Percentiles rank a stretch among this genome's conserved stretches.
Evolutionary conservation across 495 filamentous ascomycete genomes (phyloP).

Genomic region (Echria macrotheca): DNA sequence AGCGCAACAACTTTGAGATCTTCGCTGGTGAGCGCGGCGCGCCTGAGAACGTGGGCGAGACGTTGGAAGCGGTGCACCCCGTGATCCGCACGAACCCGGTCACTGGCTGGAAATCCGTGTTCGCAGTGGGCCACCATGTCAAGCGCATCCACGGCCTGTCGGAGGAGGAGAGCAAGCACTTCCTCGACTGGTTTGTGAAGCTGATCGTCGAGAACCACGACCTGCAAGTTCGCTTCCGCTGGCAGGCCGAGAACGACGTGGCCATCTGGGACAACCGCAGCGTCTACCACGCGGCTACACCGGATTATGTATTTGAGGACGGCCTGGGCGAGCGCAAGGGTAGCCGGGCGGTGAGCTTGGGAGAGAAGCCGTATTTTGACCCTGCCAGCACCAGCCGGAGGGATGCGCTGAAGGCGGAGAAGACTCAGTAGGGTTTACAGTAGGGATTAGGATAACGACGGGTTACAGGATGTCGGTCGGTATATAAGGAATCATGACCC

Average conservation of each 20-base stretch:
- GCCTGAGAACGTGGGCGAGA: constrained; percentile 61
- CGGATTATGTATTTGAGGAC: constrained; percentile 54
- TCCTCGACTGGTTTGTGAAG: constrained; percentile 58
- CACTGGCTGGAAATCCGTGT: constrained; percentile 73
- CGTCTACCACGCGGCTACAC: constrained; percentile 65
- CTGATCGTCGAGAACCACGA: constrained; percentile 75
- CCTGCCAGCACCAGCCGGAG: constrained; percentile 52
- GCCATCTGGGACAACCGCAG: constrained; percentile 80
- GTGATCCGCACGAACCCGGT: constrained; percentile 79
- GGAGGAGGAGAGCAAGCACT: constrained; percentile 56
- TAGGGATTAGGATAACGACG: too few relatives aligned
- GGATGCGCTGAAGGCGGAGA: constrained; percentile 40
- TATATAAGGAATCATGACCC: too few relatives aligned
- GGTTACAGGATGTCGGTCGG: too few relatives aligned
- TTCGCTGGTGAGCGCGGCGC: constrained; percentile 54
- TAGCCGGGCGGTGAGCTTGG: constrained; percentile 58
- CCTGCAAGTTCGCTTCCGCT: constrained; percentile 65
- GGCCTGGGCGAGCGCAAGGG: constrained; percentile 56
- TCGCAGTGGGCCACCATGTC: constrained; percentile 57
- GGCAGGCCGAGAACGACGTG: constrained; percentile 56
- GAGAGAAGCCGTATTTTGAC: constrained; percentile 67
- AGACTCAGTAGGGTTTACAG: too few relatives aligned
- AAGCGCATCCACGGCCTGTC: constrained; percentile 61
- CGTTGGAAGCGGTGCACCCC: constrained; percentile 60
- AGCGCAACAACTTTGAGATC: constrained; percentile 50